Base-by-base conservation (phyloP, 106 monocot genomes). In the Alisma plantagoaquatica region DNA sequence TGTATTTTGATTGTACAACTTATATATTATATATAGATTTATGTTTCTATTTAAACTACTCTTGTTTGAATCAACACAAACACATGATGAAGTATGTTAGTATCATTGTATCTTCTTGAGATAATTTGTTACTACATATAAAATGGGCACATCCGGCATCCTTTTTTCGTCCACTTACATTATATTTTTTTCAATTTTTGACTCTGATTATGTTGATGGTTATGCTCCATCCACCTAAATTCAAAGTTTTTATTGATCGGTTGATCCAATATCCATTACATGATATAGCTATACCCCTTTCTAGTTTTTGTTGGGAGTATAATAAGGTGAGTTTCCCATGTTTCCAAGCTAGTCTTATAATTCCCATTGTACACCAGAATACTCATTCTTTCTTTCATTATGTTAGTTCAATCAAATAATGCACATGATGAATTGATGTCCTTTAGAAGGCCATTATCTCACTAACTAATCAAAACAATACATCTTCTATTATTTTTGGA, bases 291-390 rank as follows among this genome's bases (percentile, higher is more conserved):
- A 86, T 90, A 60, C 90, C 90, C 29, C 82, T 99, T 56, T 99
- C 98, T n/a, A 86, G 98, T 52, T 99, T 99, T 62, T 73, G 64
- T 20, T 99, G 98, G 98, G 90, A 99, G 54, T 99, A 86, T 59
- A 82, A 63, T 64, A 99, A 99, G 98, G 98, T 83, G 29, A 35
- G 18, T 41, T 61, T 2, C 22, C 16, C 15, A 10, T 32, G 27
- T 31, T 14, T 17, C 20, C 29, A 8, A 26, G 4, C 5, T 27
- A 3, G 60, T 26, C 21, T 21, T 10, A 20, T 47, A 64, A 11
- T 17, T 29, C 11, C 16, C 18, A 29, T 23, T 43, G 22, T 73
- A 82, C 43, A 86, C 79, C 67, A 76, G 75, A 59, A 86, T 99
- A 18, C 86, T 79, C 33, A 91, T 99, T 76, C 82, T 99, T 64